Base-by-base conservation (phyloP, 306 rosid species). In the Gynostemma pentaphyllum region DNA sequence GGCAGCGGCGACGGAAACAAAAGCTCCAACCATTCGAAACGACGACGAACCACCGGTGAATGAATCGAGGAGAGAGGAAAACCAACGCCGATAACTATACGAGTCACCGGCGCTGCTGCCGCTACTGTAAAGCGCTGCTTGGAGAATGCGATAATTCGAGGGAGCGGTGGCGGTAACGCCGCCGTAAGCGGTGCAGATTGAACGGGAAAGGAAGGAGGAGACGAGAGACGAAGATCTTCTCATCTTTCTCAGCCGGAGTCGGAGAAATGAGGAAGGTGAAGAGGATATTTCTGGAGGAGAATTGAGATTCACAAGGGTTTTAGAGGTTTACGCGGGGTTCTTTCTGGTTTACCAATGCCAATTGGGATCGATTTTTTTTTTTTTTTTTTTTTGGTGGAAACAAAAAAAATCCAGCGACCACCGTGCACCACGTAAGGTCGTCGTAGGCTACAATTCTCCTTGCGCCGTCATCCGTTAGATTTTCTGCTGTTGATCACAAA, bases 11-110 rank as follows among this genome's bases (percentile, higher is more conserved):
- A 69, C 64, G 5, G 78, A 71, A 7, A 76, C 62, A 57, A 77
- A 54, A 34, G 83, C 83, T n/a, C 90, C 97, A 3, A 81, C 82
- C 1, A 79, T 68, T 21, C 87, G 84, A 10, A 87, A 19, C 22
- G 90, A 77, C 0, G 76, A 45, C 0, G 78, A 42, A 1, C 60
- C 34, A 7, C 76, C 75, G 19, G 74, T 14, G 14, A 72, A 27
- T 5, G 78, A 71, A 9, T 65, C 75, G 22, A 81, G 32, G 54
- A 75, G 14, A 23, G 78, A 66, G 21, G 79, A 71, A 55, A 78
- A 69, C 84, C 84, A 75, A 4, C 83, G 73, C 13, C 80, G 76
- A 47, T 32, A 74, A 29, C 37, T 1, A 4, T 29, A 44, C 8
- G 81, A 37, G 6, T 52, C 49, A 50, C 76, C 66, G n/a, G 77